Conservation (phyloP, 805 yeast species). For the Metschnikowia continentalis region DNA sequence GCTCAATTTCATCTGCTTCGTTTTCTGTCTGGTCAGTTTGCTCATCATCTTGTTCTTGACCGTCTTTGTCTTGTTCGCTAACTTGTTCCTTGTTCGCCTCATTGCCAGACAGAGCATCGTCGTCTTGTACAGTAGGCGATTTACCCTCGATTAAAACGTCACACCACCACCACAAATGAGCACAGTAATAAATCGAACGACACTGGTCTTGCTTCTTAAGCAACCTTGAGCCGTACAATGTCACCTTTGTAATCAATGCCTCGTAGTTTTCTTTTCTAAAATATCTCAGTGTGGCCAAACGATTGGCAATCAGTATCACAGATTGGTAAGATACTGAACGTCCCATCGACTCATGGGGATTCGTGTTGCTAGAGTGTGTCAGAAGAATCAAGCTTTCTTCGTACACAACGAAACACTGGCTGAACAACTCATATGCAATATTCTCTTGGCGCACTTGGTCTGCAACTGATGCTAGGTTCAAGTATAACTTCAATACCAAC, state of each 20-base stretch:
- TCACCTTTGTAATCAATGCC: conserved; percentile 74
- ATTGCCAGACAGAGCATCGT: not conserved
- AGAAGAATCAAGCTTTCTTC: conserved; percentile 51
- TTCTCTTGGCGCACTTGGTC: conserved; percentile 72
- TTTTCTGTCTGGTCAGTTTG: conserved; percentile 8
- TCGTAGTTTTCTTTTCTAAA: conserved; percentile 69
- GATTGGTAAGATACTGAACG: conserved; percentile 49
- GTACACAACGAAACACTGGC: conserved; percentile 80
- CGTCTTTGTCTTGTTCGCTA: conserved; percentile 16
- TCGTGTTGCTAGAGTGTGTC: conserved; percentile 14
- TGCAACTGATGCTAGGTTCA: conserved; percentile 69
- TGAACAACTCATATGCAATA: conserved; percentile 81
- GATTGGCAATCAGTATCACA: conserved; percentile 44
- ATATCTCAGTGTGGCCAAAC: conserved; percentile 39
- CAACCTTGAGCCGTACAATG: conserved; percentile 82
- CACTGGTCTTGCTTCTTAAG: conserved; percentile 94
- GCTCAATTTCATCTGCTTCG: conserved; percentile 6
- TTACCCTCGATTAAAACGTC: conserved; percentile 40
- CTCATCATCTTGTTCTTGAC: conserved; percentile 25
- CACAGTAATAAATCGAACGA: conserved; percentile 79
- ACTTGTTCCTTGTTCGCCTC: conserved; percentile 12
- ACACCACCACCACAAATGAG: conserved; percentile 93
- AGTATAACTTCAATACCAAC: conserved; percentile 46
- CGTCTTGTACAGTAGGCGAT: conserved; percentile 23
- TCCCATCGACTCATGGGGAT: conserved; percentile 38